Conservation (phyloP, 2,329 filamentous ascomycete genomes). For the Phyllosticta paracitricarpa region DNA sequence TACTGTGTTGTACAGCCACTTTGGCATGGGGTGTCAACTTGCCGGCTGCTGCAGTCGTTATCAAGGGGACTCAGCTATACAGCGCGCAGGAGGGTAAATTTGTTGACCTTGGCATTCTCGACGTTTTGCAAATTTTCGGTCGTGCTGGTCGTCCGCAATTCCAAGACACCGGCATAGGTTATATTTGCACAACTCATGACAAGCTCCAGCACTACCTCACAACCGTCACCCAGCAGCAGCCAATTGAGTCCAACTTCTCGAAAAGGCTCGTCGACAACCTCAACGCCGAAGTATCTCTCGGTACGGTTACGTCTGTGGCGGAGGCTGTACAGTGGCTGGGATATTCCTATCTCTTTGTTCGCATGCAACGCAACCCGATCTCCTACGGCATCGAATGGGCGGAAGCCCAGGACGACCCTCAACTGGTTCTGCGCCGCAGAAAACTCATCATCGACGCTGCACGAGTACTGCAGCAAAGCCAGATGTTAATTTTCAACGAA, state of each 20-base stretch:
- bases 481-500: conserved; percentile 99
- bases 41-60: conserved; percentile 89
- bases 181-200: conserved; percentile 95
- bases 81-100: conserved; percentile 95
- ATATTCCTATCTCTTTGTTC: conserved; percentile 94
- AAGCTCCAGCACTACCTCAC: conserved; percentile 84
- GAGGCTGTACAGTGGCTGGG: conserved; percentile 97
- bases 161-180: conserved; percentile 93
- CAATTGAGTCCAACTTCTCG: conserved; percentile 95
- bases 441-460: conserved; percentile 85
- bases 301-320: conserved; percentile 86
- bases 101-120: conserved; percentile 88
- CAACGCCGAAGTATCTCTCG: conserved; percentile 87
- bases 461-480: conserved; percentile 74
- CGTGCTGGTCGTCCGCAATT: conserved; percentile 96
- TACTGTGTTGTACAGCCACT: conserved; percentile 95
- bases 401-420: conserved; percentile 80
- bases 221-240: conserved; percentile 89
- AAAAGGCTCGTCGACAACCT: conserved; percentile 90
- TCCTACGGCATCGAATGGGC: conserved; percentile 93
- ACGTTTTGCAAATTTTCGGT: conserved; percentile 96
- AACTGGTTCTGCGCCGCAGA: conserved; percentile 73
- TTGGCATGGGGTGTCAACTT: conserved; percentile 98
- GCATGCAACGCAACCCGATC: conserved; percentile 86
- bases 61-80: conserved; percentile 97